These are phyloP conservation scores for Plenodomus lindquistii DNA, from an alignment of 2,329 filamentous ascomycete genomes.

Conservation along the genomic window DNA sequence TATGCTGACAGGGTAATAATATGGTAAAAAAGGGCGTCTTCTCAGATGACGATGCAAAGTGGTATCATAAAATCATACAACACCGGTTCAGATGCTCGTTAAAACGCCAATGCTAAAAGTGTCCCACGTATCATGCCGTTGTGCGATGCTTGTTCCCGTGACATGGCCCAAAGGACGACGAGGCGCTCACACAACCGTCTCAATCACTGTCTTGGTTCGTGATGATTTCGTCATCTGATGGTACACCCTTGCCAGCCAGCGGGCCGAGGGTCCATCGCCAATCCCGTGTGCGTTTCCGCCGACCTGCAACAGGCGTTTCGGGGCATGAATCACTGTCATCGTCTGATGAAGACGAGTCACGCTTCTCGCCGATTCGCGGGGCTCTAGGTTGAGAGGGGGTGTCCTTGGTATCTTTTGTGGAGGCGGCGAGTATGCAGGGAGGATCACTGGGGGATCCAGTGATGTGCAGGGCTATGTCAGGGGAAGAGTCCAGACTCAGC, in stretches of 20 bases:
- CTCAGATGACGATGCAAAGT: conserved; percentile 18
- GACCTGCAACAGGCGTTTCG: conserved; percentile 57
- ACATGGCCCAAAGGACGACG: conserved; percentile 4
- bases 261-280: conserved; percentile 63
- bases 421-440: neutral
- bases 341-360: conserved; percentile 50
- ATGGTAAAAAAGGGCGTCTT: conserved; percentile 10
- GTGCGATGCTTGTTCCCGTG: conserved; percentile 6
- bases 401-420: conserved; percentile 7
- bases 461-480: neutral
- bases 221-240: conserved; percentile 25
- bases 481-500: conserved; percentile 17
- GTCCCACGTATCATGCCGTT: neutral
- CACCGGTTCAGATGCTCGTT: conserved; percentile 29
- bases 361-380: conserved; percentile 47
- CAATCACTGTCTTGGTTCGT: conserved; percentile 37
- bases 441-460: neutral
- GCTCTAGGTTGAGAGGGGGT: conserved; percentile 26
- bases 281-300: conserved; percentile 57
- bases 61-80: conserved; percentile 35
- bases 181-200: neutral
- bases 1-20: conserved; percentile 5
- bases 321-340: conserved; percentile 56
- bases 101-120: conserved; percentile 20
- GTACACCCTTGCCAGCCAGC: conserved; percentile 33